Percentiles rank a stretch among this genome's conserved stretches.
These are phyloP conservation scores for Suillus alpinus DNA, from an alignment of 768 basidiomycete species.

Conservation along the genomic window DNA sequence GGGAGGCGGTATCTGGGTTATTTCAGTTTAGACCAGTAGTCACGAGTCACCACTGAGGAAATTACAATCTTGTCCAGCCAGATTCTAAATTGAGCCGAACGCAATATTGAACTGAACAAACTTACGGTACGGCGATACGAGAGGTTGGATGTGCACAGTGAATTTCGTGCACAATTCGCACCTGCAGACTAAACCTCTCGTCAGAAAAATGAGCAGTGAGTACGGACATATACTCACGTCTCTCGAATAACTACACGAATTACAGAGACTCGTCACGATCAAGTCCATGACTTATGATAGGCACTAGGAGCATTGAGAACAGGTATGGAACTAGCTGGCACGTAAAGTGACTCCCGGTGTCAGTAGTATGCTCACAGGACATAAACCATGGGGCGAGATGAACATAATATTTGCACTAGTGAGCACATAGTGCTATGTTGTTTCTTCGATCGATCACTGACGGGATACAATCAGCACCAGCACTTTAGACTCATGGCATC, in stretches of 20 bases:
- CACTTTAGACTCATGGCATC: neutral
- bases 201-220: neutral
- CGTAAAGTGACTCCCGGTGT: too few species aligned
- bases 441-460: neutral
- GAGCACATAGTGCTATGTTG: neutral
- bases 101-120: neutral
- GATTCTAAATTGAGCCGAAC: neutral
- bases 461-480: neutral
- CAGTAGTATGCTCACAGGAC: too few species aligned
- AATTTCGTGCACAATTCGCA: neutral
- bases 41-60: neutral
- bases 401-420: neutral
- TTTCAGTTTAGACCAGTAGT: neutral
- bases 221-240: neutral
- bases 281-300: neutral
- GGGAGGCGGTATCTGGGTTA: neutral
- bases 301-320: too few species aligned
- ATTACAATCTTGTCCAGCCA: neutral
- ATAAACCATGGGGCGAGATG: too few species aligned
- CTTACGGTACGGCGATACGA: neutral
- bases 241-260: neutral
- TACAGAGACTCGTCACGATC: neutral
- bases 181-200: neutral
- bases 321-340: too few species aligned
- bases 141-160: neutral